Evolutionary conservation across 768 basidiomycete genomes (phyloP).

Genomic region (Tylopilus plumbeoviolaceoides): DNA sequence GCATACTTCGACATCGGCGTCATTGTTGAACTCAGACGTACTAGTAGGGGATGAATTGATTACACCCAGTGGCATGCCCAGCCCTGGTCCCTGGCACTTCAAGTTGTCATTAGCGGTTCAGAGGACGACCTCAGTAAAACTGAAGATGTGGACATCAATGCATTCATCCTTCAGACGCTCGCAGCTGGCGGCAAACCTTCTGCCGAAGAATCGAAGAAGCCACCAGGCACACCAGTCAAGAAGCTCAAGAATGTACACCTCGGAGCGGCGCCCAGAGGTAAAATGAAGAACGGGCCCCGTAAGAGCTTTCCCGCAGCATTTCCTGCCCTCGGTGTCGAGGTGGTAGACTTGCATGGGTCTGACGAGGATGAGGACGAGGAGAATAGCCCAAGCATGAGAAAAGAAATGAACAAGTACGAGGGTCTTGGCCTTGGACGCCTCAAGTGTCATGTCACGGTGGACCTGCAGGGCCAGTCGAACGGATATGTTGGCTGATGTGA

Average conservation of each 20-base stretch:
- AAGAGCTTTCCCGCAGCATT: conserved; percentile 78
- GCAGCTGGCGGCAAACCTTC: conserved; percentile 52
- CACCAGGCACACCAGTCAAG: conserved; percentile 83
- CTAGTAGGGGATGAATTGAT: conserved; percentile 56
- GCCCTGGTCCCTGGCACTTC: conserved; percentile 57
- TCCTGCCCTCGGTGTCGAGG: conserved; percentile 36
- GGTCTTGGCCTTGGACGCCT: conserved; percentile 69
- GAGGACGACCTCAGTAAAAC: conserved; percentile 34
- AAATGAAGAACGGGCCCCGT: conserved; percentile 50
- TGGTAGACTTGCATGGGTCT: conserved; percentile 33
- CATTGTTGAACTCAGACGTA: conserved; percentile 51
- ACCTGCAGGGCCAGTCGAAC: conserved; percentile 34
- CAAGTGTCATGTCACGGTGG: conserved; percentile 23
- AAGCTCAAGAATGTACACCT: conserved; percentile 52
- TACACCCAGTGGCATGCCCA: conserved; percentile 62
- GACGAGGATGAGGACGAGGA: conserved; percentile 64
- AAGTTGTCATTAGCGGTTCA: conserved; percentile 35
- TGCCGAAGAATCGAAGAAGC: conserved; percentile 47
- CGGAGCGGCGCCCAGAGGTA: conserved; percentile 34
- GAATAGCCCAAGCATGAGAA: conserved; percentile 58
- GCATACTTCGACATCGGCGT: conserved; percentile 57
- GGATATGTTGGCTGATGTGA: conserved; percentile 63
- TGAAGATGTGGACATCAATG: conserved; percentile 50
- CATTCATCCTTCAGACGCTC: conserved; percentile 69
- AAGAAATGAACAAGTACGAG: conserved; percentile 48